Base-by-base conservation (phyloP, 495 filamentous ascomycete genomes). In the Daldinia vernicosa region DNA sequence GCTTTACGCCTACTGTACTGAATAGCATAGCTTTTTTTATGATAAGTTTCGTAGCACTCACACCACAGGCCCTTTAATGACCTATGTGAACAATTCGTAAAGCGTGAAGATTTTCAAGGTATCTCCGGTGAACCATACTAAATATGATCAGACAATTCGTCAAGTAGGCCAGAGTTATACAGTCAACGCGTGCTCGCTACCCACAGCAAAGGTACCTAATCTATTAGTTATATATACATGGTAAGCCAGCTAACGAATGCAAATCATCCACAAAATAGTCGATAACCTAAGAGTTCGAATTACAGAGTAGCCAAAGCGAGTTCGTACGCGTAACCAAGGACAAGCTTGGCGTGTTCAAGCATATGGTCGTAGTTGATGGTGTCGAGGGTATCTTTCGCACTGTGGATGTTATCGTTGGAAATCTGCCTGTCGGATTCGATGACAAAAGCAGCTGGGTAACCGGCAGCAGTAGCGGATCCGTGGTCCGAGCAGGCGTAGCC, bases 401-500 rank as follows among this genome's bases (percentile, higher is more conserved):
- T 72, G 61, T 79, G 77, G 54, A 79, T 72, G 51, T 76, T 74
- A 9, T 67, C 67, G 24, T 62, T 73, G 0, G 19, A 65, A 9
- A 61, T 43, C 55, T 75, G 67, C 19, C 67, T 68, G 35, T 72
- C 74, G 33, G 74, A 72, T 67, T 79, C 77, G 54, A 76, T 72
- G 11, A 76, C 77, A 63, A 79, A 79, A 2, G 77, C 63, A 0
- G 76, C 66, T 14, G 77, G 77, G 67, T 75, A 79, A 3, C 71
- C 71, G 17, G 74, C 70, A 30, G 72, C 62, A 0, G 75, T 76
- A 19, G 69, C 75, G 0, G 77, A 78, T 51, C 75, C 70, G 67
- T 79, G 76, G 60, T 79, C 77, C 1, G 77, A 79, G 35, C 77
- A 75, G 19, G 70, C 77, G 59, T 72, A 98, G 32, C 95, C 95